Evolutionary conservation across 2,329 filamentous ascomycete genomes (phyloP), one percentile per base, ranked within the genome.

Genomic region (Pyrenochaeta sp.): DNA sequence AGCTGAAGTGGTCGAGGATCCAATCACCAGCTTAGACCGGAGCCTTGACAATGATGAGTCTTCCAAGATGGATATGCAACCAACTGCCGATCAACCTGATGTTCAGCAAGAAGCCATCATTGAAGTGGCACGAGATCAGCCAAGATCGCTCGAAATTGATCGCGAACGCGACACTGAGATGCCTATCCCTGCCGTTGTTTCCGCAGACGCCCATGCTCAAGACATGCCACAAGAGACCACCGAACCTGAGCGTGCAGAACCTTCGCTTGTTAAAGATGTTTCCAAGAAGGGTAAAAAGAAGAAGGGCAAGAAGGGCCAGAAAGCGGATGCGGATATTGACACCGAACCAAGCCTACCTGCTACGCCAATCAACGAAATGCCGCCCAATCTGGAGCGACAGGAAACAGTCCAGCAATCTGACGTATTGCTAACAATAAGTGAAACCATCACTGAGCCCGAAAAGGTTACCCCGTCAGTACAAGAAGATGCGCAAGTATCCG

Each of bases 241-340:
- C 3, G 44, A 51, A 11, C n/a, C 27, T 11, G 40, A 30, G n/a
- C 22, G 44, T n/a, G 7, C 35, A 2, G 44, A 54, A 3, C 18
- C 36, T 19, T n/a, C 55, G 13, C 47, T 51, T 37, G 45, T 45
- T 21, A 49, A 31, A 39, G 56, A 39, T n/a, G 35, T 14, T n/a
- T 60, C 48, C 31, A 66, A 61, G 38, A 67, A 68, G 44, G 54
- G 55, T 35, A 53, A 53, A 56, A 68, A 51, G 49, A 65, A 68
- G 46, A 65, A 63, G 43, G 37, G 32, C 21, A 56, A 54, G 41
- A 60, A 48, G 15, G 43, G 29, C 6, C 24, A 46, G n/a, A 46
- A 55, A 9, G n/a, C 17, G 10, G n/a, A 36, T 18, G 45, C 44
- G 10, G 43, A 55, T 5, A 36, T 27, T 11, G 43, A 49, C 18